Evolutionary conservation across 495 filamentous ascomycete genomes (phyloP), one percentile per base, ranked within the genome.

Genomic region (Neurospora sp.): DNA sequence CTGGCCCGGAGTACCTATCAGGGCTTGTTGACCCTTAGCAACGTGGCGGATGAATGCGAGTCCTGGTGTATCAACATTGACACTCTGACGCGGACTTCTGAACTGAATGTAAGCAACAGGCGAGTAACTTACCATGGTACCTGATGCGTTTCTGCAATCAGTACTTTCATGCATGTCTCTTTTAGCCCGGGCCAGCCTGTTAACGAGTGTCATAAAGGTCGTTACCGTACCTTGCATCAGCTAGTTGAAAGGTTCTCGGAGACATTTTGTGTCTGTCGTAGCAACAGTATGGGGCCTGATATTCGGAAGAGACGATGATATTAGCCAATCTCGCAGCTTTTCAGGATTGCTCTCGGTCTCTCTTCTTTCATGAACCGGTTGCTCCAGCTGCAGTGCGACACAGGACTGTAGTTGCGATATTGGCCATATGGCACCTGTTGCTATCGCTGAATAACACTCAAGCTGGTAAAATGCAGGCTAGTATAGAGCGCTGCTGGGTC

Each of bases 391-490:
- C 79, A 75, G 73, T 75, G 69, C 79, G 72, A 79, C 75, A 72
- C 73, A 73, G 61, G 39, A 48, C 44, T 61, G 73, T 71, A 78
- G 46, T 27, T 40, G 77, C 48, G 71, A 80, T 80, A 76, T 79
- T 79, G 78, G 78, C 76, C 76, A 76, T 78, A 72, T 76, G 69
- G 71, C 41, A 72, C 16, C 41, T 73, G 71, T 71, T 72, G 74
- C 70, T 73, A 72, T 76, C 69, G 71, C 70, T 76, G 72, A 75
- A 70, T 68, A 80, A 74, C 76, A 76, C 80, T 74, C 74, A 76
- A 77, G 73, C 77, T 79, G 81, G 78, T 77, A 83, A 82, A 82
- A 80, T 81, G 77, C 77, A 75, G 79, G 76, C 73, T 79, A 75
- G 78, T 37, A 66, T 61, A 61, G 18, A 66, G 53, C 53, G 73